These are phyloP conservation scores for Silene latifolia DNA, from an alignment of 148 eudicot genomes.

Conservation along the genomic window DNA sequence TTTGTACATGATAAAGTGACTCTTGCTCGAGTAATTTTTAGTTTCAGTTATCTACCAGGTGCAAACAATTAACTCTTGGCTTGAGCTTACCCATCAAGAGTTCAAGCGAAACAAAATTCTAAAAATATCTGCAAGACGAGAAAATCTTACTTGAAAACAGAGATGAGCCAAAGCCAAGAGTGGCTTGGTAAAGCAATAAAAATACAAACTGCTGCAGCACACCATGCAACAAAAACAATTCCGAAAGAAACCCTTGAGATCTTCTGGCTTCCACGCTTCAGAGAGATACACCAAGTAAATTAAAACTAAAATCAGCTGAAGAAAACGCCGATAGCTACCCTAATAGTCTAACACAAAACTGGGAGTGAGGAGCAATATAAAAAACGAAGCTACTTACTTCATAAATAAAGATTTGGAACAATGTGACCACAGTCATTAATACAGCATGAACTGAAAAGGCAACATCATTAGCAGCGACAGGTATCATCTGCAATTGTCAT, in stretches of 20 bases:
- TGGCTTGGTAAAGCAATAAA: slow-evolving; percentile 61
- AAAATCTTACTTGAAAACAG: slow-evolving; percentile 61
- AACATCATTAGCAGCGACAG: slow-evolving; percentile 82
- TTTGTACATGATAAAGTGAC: too few relatives aligned
- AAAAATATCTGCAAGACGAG: not conserved
- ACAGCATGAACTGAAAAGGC: slow-evolving; percentile 76
- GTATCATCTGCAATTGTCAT: slow-evolving; percentile 61
- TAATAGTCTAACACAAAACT: not conserved
- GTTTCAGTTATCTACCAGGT: too few relatives aligned
- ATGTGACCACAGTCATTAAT: slow-evolving; percentile 59
- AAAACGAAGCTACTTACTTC: slow-evolving; percentile 44
- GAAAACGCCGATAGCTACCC: not conserved
- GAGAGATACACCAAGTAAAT: slow-evolving; percentile 1
- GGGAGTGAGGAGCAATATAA: not conserved
- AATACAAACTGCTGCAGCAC: slow-evolving; percentile 54
- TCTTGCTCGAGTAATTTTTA: too few relatives aligned
- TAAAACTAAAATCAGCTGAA: not conserved
- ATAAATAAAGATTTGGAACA: slow-evolving; percentile 71
- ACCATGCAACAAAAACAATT: slow-evolving; percentile 58
- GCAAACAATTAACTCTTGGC: too few relatives aligned
- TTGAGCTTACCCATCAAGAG: too few relatives aligned
- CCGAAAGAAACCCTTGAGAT: slow-evolving; percentile 47
- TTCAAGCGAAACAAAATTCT: not conserved
- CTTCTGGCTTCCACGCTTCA: slow-evolving; percentile 68
- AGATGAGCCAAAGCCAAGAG: slow-evolving; percentile 70